Evolutionary conservation across 176 grass and related monocot species (phyloP).

Genomic region (Microstegium vimineum): DNA sequence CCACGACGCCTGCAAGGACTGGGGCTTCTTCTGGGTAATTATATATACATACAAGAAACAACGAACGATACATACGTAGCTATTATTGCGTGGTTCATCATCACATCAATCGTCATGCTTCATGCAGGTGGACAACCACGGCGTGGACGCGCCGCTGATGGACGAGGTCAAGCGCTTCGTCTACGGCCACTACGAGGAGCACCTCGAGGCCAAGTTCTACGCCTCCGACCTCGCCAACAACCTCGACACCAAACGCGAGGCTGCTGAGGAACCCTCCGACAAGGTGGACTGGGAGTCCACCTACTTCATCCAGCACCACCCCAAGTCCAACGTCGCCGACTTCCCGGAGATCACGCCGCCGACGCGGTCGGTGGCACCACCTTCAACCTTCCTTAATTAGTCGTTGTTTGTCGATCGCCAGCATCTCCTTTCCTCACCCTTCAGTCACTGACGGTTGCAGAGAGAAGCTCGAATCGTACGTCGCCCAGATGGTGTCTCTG

Average conservation of each 20-base stretch:
- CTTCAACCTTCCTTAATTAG: too few species aligned
- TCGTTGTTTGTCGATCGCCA: too few species aligned
- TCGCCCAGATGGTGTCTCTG: slow-evolving; percentile 41
- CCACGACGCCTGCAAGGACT: slow-evolving; percentile 60
- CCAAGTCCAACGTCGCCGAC: slow-evolving; percentile 23
- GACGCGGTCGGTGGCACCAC: too few species aligned
- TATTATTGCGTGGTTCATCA: not conserved
- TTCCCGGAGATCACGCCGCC: slow-evolving; percentile 38
- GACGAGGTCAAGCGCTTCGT: slow-evolving; percentile 70
- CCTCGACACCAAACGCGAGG: not conserved
- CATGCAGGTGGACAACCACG: slow-evolving; percentile 77
- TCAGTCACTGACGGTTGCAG: too few species aligned
- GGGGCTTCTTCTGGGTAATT: slow-evolving; percentile 84
- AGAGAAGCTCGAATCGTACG: slow-evolving; percentile 53
- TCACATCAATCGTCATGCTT: too few species aligned
- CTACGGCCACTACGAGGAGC: slow-evolving; percentile 61
- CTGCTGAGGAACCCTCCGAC: not conserved
- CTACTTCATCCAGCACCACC: slow-evolving; percentile 75
- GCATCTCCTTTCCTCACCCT: too few species aligned
- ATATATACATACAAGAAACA: not conserved
- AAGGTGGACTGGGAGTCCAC: slow-evolving; percentile 72
- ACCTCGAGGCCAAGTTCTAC: slow-evolving; percentile 56
- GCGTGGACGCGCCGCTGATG: slow-evolving; percentile 63
- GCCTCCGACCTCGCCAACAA: slow-evolving; percentile 48
- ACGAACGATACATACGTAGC: not conserved